phyloP scores from a whole-genome alignment of 2,329 filamentous ascomycete genomes.

The Epichloe elymi region DNA sequence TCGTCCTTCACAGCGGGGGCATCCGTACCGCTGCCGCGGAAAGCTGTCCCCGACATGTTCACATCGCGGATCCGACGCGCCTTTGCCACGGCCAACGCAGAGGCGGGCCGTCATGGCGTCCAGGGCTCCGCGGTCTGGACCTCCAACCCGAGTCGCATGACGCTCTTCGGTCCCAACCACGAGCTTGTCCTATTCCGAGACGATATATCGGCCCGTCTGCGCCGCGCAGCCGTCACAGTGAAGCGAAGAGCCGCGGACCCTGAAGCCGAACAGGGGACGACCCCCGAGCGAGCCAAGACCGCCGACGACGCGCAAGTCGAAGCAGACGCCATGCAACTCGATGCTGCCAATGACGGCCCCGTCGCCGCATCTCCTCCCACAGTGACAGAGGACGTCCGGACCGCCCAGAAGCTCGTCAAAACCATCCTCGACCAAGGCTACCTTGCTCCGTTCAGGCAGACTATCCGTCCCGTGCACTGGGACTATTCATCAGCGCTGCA shows the following conservation, averaged over 20 bases:
- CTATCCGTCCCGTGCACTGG: conserved; percentile 75
- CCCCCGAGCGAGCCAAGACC: conserved; percentile 5
- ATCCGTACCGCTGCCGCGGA: conserved; percentile 54
- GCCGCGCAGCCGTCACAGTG: conserved; percentile 63
- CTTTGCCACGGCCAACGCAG: conserved; percentile 66
- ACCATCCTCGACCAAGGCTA: conserved; percentile 85
- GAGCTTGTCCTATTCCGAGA: conserved; percentile 83
- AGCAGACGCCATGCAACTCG: conserved; percentile 27
- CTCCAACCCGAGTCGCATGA: conserved; percentile 71
- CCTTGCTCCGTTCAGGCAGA: conserved; percentile 74
- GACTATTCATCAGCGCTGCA: conserved; percentile 66
- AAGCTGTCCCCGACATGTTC: conserved; percentile 73
- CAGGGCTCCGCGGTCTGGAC: conserved; percentile 64
- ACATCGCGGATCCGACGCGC: conserved; percentile 73
- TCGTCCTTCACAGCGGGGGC: conserved; percentile 72
- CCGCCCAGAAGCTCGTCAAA: conserved; percentile 70
- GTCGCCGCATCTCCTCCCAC: conserved; percentile 8
- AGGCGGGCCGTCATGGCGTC: conserved; percentile 35
- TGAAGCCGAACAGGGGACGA: conserved; percentile 17
- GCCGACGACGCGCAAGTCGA: conserved; percentile 10
- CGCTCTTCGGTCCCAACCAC: conserved; percentile 74
- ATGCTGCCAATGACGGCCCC: conserved; percentile 22
- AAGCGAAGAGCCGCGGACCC: conserved; percentile 28
- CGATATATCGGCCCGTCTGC: conserved; percentile 67
- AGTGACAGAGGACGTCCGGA: conserved; percentile 34